Base-by-base conservation (phyloP, 2,329 filamentous ascomycete genomes). In the Lasiodiplodia hormozganensis region DNA sequence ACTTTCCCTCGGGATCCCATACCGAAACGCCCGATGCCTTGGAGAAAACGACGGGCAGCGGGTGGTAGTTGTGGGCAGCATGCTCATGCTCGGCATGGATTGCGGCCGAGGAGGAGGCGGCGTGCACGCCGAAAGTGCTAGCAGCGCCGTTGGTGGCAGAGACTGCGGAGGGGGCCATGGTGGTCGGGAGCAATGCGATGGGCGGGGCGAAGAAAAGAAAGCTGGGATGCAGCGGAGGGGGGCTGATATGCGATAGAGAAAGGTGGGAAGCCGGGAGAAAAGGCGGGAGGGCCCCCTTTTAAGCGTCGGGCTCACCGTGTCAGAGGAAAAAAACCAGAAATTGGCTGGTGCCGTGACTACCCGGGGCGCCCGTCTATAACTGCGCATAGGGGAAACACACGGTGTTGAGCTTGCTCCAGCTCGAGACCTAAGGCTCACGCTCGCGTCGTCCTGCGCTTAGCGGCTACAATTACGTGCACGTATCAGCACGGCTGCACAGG, bases 31-130 rank as follows among this genome's bases (percentile, higher is more conserved):
- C 96, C 75, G 90, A 87, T 52, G 94, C 96, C 72, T 89, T 89
- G 77, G 62, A 67, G 38, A 67, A 68, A 31, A 97, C 96, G 70
- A 99, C 90, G 51, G 96, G 96, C 2, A 99, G 88, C 18, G 96
- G 96, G 82, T 98, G 94, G 86, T 99, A 99, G 86, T 99, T 99
- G 88, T 99, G 96, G 60, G 96, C 96, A 62, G 96, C 96, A 80
- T 88, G 95, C 78, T 92, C 85, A 76, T 92, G 86, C 84, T 99
- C 96, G 65, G 89, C 84, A 65, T 89, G 83, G 79, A 97, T 96
- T 74, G 96, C 95, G 74, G 87, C 85, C 69, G 89, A 84, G 53
- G 94, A 94, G 31, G 95, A 94, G 23, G 92, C 80, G 67, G 93
- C 87, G 83, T 97, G 96, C 84, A 88, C 89, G 18, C 51, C 36